Conservation (phyloP, 1,284 basidiomycete species). For the Ganoderma boninense region DNA sequence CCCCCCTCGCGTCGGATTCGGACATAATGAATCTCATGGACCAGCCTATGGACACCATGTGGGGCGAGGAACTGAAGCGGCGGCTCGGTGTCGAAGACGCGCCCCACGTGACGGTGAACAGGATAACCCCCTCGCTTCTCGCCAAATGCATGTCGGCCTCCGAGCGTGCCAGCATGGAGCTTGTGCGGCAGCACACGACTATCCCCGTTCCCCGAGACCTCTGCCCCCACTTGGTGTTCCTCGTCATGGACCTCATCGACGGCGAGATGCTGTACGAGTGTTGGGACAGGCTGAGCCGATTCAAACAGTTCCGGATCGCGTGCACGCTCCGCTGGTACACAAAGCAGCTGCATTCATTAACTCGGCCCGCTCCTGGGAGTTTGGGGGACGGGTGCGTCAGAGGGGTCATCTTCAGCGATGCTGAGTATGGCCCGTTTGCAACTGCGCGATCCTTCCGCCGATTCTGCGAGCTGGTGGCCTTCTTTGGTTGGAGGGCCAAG, state of each 20-base stretch:
- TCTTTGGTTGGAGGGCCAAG: constrained; percentile 11
- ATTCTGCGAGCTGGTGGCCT: constrained; percentile 22
- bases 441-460: constrained; percentile 15
- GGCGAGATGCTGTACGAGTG: constrained; percentile 34
- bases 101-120: neutral
- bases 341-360: constrained; percentile 31
- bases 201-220: constrained; percentile 36
- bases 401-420: constrained; percentile 26
- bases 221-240: neutral
- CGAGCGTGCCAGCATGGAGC: constrained; percentile 32
- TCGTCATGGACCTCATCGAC: constrained; percentile 37
- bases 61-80: constrained; percentile 11
- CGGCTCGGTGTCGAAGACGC: constrained; percentile 6
- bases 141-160: constrained; percentile 30
- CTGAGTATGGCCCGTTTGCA: constrained; percentile 17
- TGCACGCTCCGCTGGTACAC: constrained; percentile 39
- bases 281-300: constrained; percentile 30
- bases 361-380: constrained; percentile 10
- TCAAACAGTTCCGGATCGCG: constrained; percentile 36
- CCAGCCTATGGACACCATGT: neutral
- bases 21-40: neutral
- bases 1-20: neutral
- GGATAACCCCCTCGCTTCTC: constrained; percentile 11
- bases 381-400: constrained; percentile 21
- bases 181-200: constrained; percentile 31